Evolutionary conservation across 306 rosid genomes (phyloP), one percentile per base, ranked within the genome.

Genomic region (Malus asiatica): DNA sequence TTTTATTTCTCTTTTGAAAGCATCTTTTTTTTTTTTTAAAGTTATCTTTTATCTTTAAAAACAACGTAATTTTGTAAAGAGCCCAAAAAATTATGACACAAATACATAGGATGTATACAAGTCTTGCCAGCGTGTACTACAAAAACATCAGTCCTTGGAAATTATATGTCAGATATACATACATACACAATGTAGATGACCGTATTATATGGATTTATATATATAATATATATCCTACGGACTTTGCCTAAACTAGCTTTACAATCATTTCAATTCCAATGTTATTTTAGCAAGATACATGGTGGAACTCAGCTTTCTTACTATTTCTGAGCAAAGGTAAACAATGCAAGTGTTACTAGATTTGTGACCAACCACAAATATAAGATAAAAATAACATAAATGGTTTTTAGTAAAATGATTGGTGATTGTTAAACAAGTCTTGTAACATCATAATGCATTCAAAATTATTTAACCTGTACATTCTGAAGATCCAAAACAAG

Each of bases 401-500:
- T 48, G 1, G 15, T 40, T 14, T 48, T 46, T 46, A 48, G 60
- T 60, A 78, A 73, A 13, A 83, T 46, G 68, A 32, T 22, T 3
- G 22, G 67, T 67, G 48, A n/a, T 57, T 44, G 76, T 77, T 80
- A 72, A 71, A 71, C 72, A 46, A 19, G 4, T 10, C 60, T 42
- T 38, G 32, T 40, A 52, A 68, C 51, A 68, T 73, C 71, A 38
- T 8, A 11, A 44, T 12, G 27, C 69, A 19, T 23, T n/a, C 55
- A 35, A 64, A 74, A 69, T 60, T 81, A 42, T 55, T 60, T 29
- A 25, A 69, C 33, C 23, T 14, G 20, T 27, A 10, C 14, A 73
- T 46, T 70, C 8, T 72, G 76, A 61, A 62, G 77, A 79, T 62
- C 73, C 59, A 71, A 77, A 44, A 69, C 20, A 76, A 69, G 57